A percentile compares a stretch with the other conserved stretches of the same genome.
These are phyloP conservation scores for Pulveroboletus sp. DNA, from an alignment of 768 basidiomycete genomes.

Conservation along the genomic window DNA sequence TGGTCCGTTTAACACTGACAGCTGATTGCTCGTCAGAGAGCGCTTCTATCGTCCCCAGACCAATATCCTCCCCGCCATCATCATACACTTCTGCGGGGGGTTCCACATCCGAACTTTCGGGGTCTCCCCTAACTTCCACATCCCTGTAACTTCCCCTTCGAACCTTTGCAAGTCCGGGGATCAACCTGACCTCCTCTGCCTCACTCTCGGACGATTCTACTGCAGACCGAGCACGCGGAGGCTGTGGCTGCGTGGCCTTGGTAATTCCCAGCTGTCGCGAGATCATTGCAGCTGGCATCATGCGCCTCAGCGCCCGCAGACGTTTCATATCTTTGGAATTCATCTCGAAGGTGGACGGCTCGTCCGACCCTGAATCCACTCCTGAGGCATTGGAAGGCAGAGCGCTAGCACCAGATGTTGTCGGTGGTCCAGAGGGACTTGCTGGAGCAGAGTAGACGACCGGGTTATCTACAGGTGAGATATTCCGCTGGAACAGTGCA, in stretches of 20 bases:
- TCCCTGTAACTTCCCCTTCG: slow-evolving; percentile 35
- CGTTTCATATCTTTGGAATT: slow-evolving; percentile 33
- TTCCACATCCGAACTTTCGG: slow-evolving; percentile 53
- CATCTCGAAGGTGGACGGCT: slow-evolving; percentile 15
- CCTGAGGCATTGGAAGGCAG: slow-evolving; percentile 16
- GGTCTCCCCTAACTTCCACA: slow-evolving; percentile 53
- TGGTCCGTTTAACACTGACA: slow-evolving; percentile 22
- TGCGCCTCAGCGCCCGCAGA: slow-evolving; percentile 38
- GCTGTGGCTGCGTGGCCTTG: slow-evolving; percentile 9
- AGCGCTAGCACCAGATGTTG: slow-evolving; percentile 18
- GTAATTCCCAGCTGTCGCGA: slow-evolving; percentile 27
- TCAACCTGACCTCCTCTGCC: slow-evolving; percentile 38
- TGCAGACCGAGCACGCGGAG: slow-evolving; percentile 7
- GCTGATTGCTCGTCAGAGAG: slow-evolving; percentile 15
- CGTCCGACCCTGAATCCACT: slow-evolving; percentile 19
- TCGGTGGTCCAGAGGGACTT: slow-evolving; percentile 14
- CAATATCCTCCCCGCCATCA: background rate
- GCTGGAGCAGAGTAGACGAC: slow-evolving; percentile 7
- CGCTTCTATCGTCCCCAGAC: slow-evolving; percentile 1
- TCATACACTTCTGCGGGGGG: background rate
- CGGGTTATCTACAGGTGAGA: slow-evolving; percentile 4
- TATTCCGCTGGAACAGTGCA: background rate
- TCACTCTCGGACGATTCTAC: slow-evolving; percentile 26
- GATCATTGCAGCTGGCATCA: slow-evolving; percentile 57
- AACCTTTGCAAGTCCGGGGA: slow-evolving; percentile 50